Conservation (phyloP, 2,329 filamentous ascomycete species). For the Aureobasidium sp. region DNA sequence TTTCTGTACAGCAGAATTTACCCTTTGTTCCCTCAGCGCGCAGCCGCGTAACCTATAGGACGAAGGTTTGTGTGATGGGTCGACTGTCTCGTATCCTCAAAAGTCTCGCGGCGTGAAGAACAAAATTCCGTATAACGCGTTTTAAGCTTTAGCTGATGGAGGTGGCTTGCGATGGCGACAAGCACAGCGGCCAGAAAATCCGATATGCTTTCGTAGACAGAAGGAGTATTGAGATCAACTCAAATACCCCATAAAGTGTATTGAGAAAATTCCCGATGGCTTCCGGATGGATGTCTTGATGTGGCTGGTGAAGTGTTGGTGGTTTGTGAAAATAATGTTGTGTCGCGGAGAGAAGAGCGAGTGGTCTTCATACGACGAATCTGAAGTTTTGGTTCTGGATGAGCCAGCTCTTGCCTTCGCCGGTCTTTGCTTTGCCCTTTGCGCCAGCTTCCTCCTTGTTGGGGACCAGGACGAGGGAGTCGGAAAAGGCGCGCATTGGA, state of each 20-base stretch:
- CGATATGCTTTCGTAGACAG: background rate
- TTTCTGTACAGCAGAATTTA: background rate
- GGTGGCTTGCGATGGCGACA: background rate
- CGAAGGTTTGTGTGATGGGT: background rate
- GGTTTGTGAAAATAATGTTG: background rate
- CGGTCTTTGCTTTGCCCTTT: constrained; percentile 27
- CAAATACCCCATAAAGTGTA: background rate
- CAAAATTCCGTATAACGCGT: background rate
- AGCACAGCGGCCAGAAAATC: background rate
- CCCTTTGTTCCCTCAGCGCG: too few relatives aligned
- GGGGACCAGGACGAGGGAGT: constrained; percentile 74
- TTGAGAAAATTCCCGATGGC: background rate
- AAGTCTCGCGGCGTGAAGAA: background rate
- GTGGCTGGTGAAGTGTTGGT: background rate
- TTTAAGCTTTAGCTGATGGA: background rate
- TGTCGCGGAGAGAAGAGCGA: background rate
- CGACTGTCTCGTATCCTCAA: background rate
- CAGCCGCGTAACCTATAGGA: background rate
- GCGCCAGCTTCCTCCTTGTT: constrained; percentile 30
- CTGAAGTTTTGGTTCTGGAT: constrained; percentile 38
- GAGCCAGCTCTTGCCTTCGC: constrained; percentile 31
- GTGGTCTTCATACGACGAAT: constrained; percentile 32
- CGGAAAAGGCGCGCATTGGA: constrained; percentile 64
- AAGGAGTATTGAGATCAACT: background rate
- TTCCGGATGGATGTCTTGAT: background rate